phyloP scores from a whole-genome alignment of 768 basidiomycete genomes.

The Trametes gibbosa region DNA sequence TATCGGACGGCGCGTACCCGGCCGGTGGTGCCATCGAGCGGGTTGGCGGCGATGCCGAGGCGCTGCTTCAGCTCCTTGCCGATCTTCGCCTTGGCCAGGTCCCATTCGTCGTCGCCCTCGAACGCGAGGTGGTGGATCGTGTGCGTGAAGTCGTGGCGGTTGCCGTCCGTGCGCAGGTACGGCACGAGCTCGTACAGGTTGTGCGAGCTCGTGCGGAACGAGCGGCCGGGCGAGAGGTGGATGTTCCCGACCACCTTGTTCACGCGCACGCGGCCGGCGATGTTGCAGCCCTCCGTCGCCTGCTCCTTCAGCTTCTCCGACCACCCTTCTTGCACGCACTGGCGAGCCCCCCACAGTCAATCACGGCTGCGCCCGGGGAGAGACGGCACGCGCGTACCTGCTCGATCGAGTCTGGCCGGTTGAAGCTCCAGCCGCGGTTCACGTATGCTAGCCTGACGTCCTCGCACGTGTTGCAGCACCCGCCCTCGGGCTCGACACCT shows the following conservation, averaged over 20 bases:
- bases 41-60: constrained; percentile 72
- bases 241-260: constrained; percentile 98
- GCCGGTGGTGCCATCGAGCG: constrained; percentile 66
- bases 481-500: constrained; percentile 66
- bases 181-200: constrained; percentile 90
- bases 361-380: not conserved
- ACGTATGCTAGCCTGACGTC: constrained; percentile 89
- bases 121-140: constrained; percentile 79
- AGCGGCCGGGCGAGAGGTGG: constrained; percentile 89
- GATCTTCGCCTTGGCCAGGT: constrained; percentile 59
- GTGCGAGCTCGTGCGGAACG: constrained; percentile 84
- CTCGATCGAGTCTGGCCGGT: constrained; percentile 85
- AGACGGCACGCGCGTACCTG: constrained; percentile 55
- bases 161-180: constrained; percentile 84
- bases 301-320: constrained; percentile 90
- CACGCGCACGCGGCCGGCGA: constrained; percentile 86
- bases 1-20: constrained; percentile 40
- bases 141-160: constrained; percentile 94
- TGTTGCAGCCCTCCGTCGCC: constrained; percentile 90
- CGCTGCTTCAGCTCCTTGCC: constrained; percentile 64
- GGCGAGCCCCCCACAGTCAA: not conserved
- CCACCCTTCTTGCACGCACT: constrained; percentile 97
- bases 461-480: constrained; percentile 97
- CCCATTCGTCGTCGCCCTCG: constrained; percentile 79
- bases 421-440: constrained; percentile 93